Percentiles rank a stretch among this genome's conserved stretches.
Evolutionary conservation across 768 basidiomycete species (phyloP).

Genomic region (Termitomyces sp.): DNA sequence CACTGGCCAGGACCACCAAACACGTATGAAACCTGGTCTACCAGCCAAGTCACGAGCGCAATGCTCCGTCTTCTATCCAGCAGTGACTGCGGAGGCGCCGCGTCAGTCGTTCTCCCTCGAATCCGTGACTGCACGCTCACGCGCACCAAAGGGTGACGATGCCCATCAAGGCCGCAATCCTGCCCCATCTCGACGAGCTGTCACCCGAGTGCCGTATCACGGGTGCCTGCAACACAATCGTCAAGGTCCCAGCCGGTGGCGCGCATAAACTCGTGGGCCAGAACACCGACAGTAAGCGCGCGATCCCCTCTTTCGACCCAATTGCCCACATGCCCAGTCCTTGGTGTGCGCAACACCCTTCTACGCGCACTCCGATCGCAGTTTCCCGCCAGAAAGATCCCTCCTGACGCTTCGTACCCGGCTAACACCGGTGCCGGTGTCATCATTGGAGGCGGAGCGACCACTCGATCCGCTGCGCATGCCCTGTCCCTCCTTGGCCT

Average conservation of each 20-base stretch:
- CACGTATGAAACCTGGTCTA: constrained; percentile 24
- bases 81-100: constrained; percentile 26
- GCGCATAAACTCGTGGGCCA: constrained; percentile 27
- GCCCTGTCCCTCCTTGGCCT: constrained; percentile 47
- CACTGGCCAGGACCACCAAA: constrained; percentile 14
- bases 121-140: background rate
- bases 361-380: constrained; percentile 21
- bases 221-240: constrained; percentile 29
- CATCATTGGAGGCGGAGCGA: constrained; percentile 33
- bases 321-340: constrained; percentile 13
- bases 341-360: constrained; percentile 28
- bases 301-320: background rate
- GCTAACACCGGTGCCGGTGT: constrained; percentile 18
- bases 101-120: constrained; percentile 17
- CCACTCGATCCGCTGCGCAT: constrained; percentile 31
- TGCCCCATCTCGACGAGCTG: constrained; percentile 26
- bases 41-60: constrained; percentile 25
- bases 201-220: constrained; percentile 25
- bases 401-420: constrained; percentile 17
- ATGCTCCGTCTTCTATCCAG: constrained; percentile 18
- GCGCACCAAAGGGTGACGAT: constrained; percentile 24
- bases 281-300: constrained; percentile 28
- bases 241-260: constrained; percentile 22
- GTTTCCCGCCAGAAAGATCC: constrained; percentile 13
- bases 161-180: constrained; percentile 28